Conservation (phyloP, 371 early-diverging fungal species). For the Mucor circinelloides region DNA sequence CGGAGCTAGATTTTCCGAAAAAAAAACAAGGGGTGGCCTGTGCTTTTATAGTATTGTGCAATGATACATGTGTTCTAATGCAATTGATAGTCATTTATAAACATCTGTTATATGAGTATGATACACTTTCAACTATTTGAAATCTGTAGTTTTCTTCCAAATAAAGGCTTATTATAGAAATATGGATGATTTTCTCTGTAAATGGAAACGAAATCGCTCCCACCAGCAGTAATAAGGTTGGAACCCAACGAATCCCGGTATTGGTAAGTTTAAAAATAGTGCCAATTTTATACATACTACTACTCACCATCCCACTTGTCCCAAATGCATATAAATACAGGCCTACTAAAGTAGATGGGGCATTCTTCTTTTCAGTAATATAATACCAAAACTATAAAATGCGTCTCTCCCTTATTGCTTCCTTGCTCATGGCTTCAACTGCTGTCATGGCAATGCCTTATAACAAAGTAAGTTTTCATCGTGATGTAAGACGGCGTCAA, state of each 20-base stretch:
- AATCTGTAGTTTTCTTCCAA: not conserved
- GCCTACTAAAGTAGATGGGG: not conserved
- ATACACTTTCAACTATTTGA: not conserved
- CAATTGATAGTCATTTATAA: not conserved
- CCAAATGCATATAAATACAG: not conserved
- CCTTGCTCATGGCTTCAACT: slow-evolving; percentile 5
- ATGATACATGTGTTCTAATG: not conserved
- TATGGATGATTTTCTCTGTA: not conserved
- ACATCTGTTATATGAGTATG: not conserved
- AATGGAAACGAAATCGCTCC: not conserved
- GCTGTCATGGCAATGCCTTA: not conserved
- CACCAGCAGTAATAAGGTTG: not conserved
- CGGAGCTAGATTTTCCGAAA: not conserved
- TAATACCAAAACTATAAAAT: not conserved
- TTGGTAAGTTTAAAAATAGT: not conserved
- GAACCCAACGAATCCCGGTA: not conserved
- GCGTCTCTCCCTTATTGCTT: slow-evolving; percentile 3
- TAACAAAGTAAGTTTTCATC: not conserved
- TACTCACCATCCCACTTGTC: not conserved
- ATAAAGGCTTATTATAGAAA: not conserved
- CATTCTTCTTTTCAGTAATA: not conserved
- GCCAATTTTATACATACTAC: not conserved
- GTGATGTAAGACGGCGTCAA: not conserved
- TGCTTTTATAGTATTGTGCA: not conserved
- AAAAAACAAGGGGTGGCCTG: not conserved